phyloP scores from a whole-genome alignment of 106 monocot genomes.

The Apostasia ramifera region DNA sequence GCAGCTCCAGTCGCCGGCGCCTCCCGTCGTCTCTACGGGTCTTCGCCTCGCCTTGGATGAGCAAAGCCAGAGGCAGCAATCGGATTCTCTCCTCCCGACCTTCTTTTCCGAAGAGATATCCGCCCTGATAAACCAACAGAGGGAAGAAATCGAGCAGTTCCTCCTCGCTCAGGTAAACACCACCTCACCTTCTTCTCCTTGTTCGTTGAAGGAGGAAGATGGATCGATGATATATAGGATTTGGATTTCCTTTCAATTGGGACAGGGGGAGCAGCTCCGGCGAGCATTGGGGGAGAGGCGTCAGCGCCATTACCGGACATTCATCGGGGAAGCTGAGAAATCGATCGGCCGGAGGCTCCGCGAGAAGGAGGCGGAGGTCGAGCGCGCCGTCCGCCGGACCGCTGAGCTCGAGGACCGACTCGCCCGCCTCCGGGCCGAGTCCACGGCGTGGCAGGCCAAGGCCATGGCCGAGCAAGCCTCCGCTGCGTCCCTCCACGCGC shows the following conservation, averaged over 20 bases:
- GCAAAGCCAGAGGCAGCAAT: slow-evolving; percentile 7
- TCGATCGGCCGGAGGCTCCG: slow-evolving; percentile 5
- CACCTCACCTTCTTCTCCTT: background rate
- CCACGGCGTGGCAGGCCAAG: slow-evolving; percentile 32
- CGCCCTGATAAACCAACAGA: slow-evolving; percentile 33
- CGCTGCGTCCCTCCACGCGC: slow-evolving; percentile 30
- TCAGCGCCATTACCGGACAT: slow-evolving; percentile 16
- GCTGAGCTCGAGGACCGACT: slow-evolving; percentile 27
- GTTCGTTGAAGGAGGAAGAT: too few species aligned
- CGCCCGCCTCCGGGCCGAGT: slow-evolving; percentile 14
- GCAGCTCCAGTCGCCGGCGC: slow-evolving; percentile 9
- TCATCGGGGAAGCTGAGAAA: slow-evolving; percentile 17
- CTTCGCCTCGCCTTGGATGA: slow-evolving; percentile 53
- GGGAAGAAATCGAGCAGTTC: slow-evolving; percentile 50
- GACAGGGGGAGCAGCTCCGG: slow-evolving; percentile 70
- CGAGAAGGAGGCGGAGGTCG: slow-evolving; percentile 34
- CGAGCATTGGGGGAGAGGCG: slow-evolving; percentile 23
- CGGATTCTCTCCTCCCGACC: background rate
- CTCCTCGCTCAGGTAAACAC: slow-evolving; percentile 33
- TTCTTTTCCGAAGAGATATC: slow-evolving; percentile 28
- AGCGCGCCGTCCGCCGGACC: slow-evolving; percentile 14
- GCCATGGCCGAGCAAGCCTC: slow-evolving; percentile 25
- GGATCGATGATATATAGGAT: background rate
- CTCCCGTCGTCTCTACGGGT: slow-evolving; percentile 55
- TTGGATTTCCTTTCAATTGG: background rate